These are phyloP conservation scores for Ganoderma multipileum DNA, from an alignment of 1,284 basidiomycete species.

Conservation along the genomic window DNA sequence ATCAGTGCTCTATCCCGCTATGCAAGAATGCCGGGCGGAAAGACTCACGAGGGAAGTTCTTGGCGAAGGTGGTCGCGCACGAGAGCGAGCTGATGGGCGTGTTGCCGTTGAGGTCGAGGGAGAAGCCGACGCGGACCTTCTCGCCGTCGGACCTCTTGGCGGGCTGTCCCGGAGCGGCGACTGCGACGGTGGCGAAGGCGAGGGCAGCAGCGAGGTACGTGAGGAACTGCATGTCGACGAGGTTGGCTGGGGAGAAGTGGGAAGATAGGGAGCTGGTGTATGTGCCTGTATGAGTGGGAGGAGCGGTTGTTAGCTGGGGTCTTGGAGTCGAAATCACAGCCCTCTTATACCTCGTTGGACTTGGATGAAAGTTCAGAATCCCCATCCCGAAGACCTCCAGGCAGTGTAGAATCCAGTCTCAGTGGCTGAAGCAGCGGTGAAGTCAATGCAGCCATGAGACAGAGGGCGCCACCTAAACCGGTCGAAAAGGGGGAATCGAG, in stretches of 20 bases:
- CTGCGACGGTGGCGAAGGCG: background rate
- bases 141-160: background rate
- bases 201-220: background rate
- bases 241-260: background rate
- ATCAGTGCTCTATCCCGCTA: too few relatives aligned
- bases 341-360: constrained; percentile 2
- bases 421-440: too few relatives aligned
- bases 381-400: background rate
- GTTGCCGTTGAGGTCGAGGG: constrained; percentile 2
- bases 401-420: too few relatives aligned
- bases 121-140: constrained; percentile 2
- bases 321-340: background rate
- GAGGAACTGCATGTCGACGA: constrained; percentile 2
- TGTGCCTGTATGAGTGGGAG: background rate
- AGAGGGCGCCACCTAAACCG: background rate
- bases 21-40: too few relatives aligned
- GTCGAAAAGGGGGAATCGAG: background rate
- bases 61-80: background rate
- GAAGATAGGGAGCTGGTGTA: background rate
- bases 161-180: background rate
- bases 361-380: background rate
- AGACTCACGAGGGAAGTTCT: constrained; percentile 4
- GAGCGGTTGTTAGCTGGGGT: background rate
- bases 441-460: background rate
- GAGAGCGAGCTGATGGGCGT: background rate